phyloP scores from a whole-genome alignment of 2,329 filamentous ascomycete genomes.

The Penicillium sp. region DNA sequence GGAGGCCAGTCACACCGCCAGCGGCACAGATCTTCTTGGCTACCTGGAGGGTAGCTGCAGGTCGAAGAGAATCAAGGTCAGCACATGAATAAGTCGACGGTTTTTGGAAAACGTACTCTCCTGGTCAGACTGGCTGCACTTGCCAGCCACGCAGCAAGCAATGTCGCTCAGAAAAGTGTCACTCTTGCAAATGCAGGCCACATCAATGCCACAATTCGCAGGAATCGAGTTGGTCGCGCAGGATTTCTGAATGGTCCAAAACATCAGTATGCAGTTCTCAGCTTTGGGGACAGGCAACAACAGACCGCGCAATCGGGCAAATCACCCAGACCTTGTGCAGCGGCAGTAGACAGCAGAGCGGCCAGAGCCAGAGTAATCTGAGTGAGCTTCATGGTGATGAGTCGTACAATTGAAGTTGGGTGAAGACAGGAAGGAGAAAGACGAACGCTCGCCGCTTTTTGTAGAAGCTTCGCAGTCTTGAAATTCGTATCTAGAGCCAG shows the following conservation, averaged over 20 bases:
- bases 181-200: constrained; percentile 51
- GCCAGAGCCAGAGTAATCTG: constrained; percentile 53
- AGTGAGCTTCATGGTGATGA: constrained; percentile 49
- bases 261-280: constrained; percentile 1
- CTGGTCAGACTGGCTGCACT: constrained; percentile 47
- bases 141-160: constrained; percentile 49
- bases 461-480: not conserved
- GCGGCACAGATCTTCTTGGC: constrained; percentile 40
- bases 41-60: constrained; percentile 34
- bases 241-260: constrained; percentile 23
- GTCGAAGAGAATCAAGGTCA: constrained; percentile 3
- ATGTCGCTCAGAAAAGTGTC: constrained; percentile 48
- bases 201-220: constrained; percentile 42
- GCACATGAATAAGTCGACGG: not conserved
- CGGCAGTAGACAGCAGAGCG: constrained; percentile 49
- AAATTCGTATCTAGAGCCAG: not conserved
- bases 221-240: constrained; percentile 45
- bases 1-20: constrained; percentile 38
- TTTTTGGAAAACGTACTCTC: constrained; percentile 28
- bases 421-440: not conserved
- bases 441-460: constrained; percentile 1
- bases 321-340: constrained; percentile 45
- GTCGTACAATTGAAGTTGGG: constrained; percentile 5
- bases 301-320: constrained; percentile 59
- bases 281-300: constrained; percentile 11